Evolutionary conservation across 768 basidiomycete genomes (phyloP).

Genomic region (Butyriboletus loyo): DNA sequence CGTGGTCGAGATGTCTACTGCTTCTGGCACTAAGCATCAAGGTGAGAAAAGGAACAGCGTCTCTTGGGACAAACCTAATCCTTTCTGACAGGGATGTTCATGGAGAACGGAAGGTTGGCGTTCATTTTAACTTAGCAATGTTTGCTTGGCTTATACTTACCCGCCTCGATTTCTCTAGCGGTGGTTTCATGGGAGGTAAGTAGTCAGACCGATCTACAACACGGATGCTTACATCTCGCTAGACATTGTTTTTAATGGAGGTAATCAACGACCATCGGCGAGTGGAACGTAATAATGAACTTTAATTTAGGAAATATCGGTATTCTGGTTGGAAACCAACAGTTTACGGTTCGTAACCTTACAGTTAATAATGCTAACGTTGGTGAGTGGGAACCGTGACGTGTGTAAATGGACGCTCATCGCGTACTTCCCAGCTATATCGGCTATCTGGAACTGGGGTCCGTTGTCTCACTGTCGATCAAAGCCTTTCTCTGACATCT

Average conservation of each 20-base stretch:
- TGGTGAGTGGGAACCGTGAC: conserved; percentile 22
- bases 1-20: conserved; percentile 68
- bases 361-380: conserved; percentile 46
- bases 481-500: background rate
- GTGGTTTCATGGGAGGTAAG: conserved; percentile 56
- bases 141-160: background rate
- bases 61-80: background rate
- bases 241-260: conserved; percentile 46
- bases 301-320: conserved; percentile 43
- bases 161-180: conserved; percentile 18
- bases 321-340: conserved; percentile 75
- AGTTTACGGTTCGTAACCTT: conserved; percentile 69
- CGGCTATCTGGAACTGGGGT: conserved; percentile 43
- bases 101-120: conserved; percentile 66
- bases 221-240: background rate
- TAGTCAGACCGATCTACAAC: background rate
- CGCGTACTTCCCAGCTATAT: conserved; percentile 19
- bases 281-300: background rate
- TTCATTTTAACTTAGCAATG: background rate
- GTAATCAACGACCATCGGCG: background rate
- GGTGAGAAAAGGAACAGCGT: conserved; percentile 37
- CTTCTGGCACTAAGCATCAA: conserved; percentile 58
- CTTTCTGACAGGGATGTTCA: conserved; percentile 46
- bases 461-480: background rate
- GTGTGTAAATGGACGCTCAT: background rate